These are phyloP conservation scores for Aspergillus chevalieri DNA, from an alignment of 2,329 filamentous ascomycete genomes.

Conservation along the genomic window DNA sequence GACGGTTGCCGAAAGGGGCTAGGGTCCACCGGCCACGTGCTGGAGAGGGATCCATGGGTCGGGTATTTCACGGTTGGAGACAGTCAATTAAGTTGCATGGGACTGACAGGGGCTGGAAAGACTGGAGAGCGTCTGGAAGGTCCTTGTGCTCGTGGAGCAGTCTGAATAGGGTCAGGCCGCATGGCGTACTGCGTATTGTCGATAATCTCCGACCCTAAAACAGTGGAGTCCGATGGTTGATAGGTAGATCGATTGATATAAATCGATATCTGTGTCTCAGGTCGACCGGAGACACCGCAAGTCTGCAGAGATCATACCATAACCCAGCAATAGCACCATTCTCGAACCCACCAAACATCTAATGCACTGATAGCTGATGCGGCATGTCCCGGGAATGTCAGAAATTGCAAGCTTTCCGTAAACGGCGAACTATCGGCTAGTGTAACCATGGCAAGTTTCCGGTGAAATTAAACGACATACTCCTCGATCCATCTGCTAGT, in stretches of 20 bases:
- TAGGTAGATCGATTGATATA: too few species aligned
- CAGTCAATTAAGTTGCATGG: not conserved
- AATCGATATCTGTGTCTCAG: not conserved
- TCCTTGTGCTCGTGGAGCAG: too few species aligned
- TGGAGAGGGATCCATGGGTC: not conserved
- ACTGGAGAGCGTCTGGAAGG: too few species aligned
- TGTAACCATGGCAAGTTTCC: not conserved
- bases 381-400: not conserved
- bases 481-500: not conserved
- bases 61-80: not conserved
- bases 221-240: too few species aligned
- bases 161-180: too few species aligned
- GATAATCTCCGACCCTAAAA: too few species aligned
- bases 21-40: not conserved
- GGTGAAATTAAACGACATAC: not conserved
- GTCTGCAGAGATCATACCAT: not conserved
- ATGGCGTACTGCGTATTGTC: too few species aligned
- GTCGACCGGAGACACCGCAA: not conserved
- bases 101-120: not conserved
- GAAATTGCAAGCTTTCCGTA: not conserved
- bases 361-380: not conserved
- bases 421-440: not conserved
- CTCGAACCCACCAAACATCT: not conserved
- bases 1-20: not conserved
- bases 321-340: not conserved